Base-by-base conservation (phyloP, 2,329 filamentous ascomycete genomes). In the Mycosphaerella arachidis region DNA sequence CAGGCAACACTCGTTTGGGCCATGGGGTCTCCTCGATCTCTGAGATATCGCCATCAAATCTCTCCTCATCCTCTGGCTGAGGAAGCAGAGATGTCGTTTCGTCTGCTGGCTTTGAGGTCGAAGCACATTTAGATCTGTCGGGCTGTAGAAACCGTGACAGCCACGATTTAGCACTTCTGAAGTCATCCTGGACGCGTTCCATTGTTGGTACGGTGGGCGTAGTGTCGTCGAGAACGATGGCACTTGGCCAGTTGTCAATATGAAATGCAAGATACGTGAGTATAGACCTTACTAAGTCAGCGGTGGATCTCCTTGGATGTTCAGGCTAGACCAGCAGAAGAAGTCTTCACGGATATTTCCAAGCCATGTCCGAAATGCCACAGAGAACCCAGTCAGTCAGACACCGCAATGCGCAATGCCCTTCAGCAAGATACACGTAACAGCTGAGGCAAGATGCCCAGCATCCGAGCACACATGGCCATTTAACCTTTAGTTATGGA, bases 11-110 rank as follows among this genome's bases (percentile, higher is more conserved):
- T 27, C 78, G 73, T 54, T 74, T 72, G 18, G 69, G 71, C 20
- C 67, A 71, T 3, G 75, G 71, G 8, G 62, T 62, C 13, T 70
- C 62, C 9, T 70, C 74, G 52, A 74, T 72, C 35, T 77, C 74
- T 55, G 75, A 70, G 2, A 68, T 67, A 33, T 79, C 75, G n/a
- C 71, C 70, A 40, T 60, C 62, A 6, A 13, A 57, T 43, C 61
- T 72, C 40, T 76, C 67, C 27, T 67, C 71, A 18, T 76, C 72
- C 33, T 74, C 70, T n/a, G 71, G 69, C 50, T 76, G 74, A 4
- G 76, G 74, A 6, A 82, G 70, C 13, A 82, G 74, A 20, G 73
- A 70, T 9, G 77, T 77, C 4, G 68, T 73, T 63, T 82, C 80
- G 57, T 76, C 66, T 7, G 78, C 27, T 29, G 45, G 37, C 27